Percentiles rank a stretch among this genome's conserved stretches.
phyloP scores from a whole-genome alignment of 2,329 filamentous ascomycete species.

The Teratosphaeria nubilosa region DNA sequence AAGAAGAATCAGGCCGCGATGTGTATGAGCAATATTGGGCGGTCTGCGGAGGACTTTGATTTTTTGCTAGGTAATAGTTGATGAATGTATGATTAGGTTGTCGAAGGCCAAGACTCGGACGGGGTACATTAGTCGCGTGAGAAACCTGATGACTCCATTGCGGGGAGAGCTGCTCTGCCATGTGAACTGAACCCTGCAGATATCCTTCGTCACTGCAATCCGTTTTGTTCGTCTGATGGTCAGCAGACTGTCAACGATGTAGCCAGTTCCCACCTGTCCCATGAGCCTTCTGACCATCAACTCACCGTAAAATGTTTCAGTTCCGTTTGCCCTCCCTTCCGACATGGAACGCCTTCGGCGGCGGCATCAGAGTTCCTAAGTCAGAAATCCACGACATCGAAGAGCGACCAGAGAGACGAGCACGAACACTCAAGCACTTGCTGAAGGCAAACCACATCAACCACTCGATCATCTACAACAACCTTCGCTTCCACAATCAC shows the following conservation, averaged over 20 bases:
- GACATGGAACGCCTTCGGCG: slow-evolving; percentile 9
- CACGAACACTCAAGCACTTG: slow-evolving; percentile 78
- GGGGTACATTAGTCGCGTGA: neutral
- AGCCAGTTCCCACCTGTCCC: neutral
- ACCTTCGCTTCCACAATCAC: slow-evolving; percentile 71
- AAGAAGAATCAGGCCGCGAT: neutral
- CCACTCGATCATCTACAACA: slow-evolving; percentile 70
- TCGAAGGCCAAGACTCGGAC: neutral
- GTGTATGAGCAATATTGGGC: neutral
- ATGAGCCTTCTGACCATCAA: neutral
- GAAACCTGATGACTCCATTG: neutral
- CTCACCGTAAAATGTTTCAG: slow-evolving; percentile 17
- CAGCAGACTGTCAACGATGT: neutral
- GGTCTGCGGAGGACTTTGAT: neutral
- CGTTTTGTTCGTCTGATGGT: neutral
- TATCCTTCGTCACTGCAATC: neutral
- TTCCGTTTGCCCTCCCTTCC: slow-evolving; percentile 21
- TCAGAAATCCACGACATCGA: slow-evolving; percentile 73
- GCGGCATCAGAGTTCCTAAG: slow-evolving; percentile 46
- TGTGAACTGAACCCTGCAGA: neutral
- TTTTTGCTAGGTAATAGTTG: neutral
- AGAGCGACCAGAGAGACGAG: slow-evolving; percentile 64
- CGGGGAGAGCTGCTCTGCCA: neutral
- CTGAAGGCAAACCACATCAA: slow-evolving; percentile 87
- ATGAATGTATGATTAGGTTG: neutral